Base-by-base conservation (phyloP, 768 basidiomycete genomes). In the Boletus pseudo-olivaceus region DNA sequence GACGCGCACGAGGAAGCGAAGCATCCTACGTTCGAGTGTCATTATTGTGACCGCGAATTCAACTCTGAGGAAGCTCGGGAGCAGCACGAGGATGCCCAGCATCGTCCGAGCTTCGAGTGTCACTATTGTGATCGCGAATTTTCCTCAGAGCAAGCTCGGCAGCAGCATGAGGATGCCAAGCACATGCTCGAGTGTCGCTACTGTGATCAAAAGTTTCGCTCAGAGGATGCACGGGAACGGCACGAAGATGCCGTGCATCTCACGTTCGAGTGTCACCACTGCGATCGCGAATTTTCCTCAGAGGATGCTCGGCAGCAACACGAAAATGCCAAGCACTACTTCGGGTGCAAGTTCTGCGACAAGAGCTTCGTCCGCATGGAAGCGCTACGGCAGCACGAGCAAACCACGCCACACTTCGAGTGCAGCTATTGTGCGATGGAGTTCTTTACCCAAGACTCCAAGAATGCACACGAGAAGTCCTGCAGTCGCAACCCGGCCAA, bases 251-350 rank as follows among this genome's bases (percentile, higher is more conserved):
- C n/a, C n/a, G 9, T 2, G 10, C 38, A 38, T 19, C 38, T 10
- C 9, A 42, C 26, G 1, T 43, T 57, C 47, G 41, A 42, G n/a
- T 67, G 65, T 44, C 17, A 7, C 7, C 12, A 54, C 27, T 66
- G 65, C 23, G 26, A 51, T 15, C 38, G 19, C 5, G 11, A 32
- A 20, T 58, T 64, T 42, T 19, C 0, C 19, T 60, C 62, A 4
- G 12, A 26, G 4, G 30, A 35, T 1, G 53, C 42, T 26, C 54
- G 58, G 2, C 11, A 26, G 7, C 32, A 50, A 5, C 68, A 71
- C 17, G 53, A 58, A n/a, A 29, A 37, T 29, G 38, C 44, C 7
- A 49, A 50, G 10, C 59, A 60, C 47, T 15, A 15, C 12, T 42
- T 48, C 34, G 23, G 54, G 35, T 56, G 54, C 29, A 17, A 2